Conservation (phyloP, 208 protist species). For the Crithidia acanthocephali region DNA sequence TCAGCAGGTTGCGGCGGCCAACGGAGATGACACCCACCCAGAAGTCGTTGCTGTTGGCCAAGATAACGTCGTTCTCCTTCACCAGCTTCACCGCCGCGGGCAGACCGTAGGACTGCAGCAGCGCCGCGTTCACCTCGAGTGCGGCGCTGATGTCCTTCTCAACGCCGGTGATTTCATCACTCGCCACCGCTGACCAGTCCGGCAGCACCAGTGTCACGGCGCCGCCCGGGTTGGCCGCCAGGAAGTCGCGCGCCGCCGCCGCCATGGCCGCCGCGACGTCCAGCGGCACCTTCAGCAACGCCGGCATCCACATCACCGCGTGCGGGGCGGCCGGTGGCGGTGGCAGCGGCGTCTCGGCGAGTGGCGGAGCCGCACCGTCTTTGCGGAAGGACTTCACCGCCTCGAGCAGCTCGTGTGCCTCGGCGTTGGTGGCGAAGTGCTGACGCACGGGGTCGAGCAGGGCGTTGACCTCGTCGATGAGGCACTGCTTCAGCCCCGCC, state of each 20-base stretch:
- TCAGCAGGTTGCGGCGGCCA: slow-evolving; percentile 76
- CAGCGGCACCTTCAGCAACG: slow-evolving; percentile 60
- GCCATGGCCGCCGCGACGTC: slow-evolving; percentile 64
- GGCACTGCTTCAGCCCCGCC: slow-evolving; percentile 79
- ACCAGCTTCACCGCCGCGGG: slow-evolving; percentile 65
- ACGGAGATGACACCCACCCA: slow-evolving; percentile 92
- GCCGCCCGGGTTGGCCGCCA: slow-evolving; percentile 57
- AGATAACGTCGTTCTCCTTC: slow-evolving; percentile 79
- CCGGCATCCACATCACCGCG: slow-evolving; percentile 77
- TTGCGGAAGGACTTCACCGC: slow-evolving; percentile 89
- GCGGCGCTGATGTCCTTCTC: slow-evolving; percentile 83
- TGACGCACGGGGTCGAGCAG: slow-evolving; percentile 95
- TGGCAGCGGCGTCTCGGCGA: slow-evolving; percentile 13
- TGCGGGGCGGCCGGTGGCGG: slow-evolving; percentile 44
- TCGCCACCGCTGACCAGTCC: slow-evolving; percentile 82
- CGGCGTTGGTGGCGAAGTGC: slow-evolving; percentile 90
- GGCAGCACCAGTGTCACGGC: slow-evolving; percentile 71
- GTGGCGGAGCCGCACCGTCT: slow-evolving; percentile 22
- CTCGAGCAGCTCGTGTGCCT: slow-evolving; percentile 88
- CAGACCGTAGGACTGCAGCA: slow-evolving; percentile 66
- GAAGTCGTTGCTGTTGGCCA: slow-evolving; percentile 79
- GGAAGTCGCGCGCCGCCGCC: slow-evolving; percentile 44
- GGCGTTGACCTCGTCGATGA: slow-evolving; percentile 89
- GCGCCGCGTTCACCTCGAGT: slow-evolving; percentile 61
- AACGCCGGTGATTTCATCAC: slow-evolving; percentile 71